Percentiles rank a stretch among this genome's conserved stretches.
These are phyloP conservation scores for Solanum chiquidenum DNA, from an alignment of 257 asterid species.

Conservation along the genomic window DNA sequence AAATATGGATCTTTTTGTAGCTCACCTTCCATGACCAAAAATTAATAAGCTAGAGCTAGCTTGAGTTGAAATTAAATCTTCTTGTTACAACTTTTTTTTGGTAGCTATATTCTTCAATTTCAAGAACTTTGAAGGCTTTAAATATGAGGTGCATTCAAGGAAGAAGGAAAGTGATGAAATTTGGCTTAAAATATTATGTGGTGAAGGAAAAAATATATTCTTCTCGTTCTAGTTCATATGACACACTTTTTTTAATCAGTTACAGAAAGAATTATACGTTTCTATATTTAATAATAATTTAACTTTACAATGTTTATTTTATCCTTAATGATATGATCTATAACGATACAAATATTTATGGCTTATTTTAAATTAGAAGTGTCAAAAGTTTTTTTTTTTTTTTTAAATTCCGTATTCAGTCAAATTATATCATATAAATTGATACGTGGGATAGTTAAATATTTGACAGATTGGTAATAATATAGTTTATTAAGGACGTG, in stretches of 20 bases:
- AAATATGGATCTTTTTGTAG: conserved; percentile 17
- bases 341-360: no score
- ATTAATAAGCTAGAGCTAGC: not conserved
- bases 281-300: no score
- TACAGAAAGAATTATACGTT: no score
- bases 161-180: not conserved
- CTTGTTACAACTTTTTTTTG: not conserved
- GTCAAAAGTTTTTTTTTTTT: no score
- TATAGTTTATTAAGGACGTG: conserved; percentile 54
- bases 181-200: conserved; percentile 20
- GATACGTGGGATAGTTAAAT: no score
- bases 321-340: not conserved
- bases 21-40: not conserved
- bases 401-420: no score
- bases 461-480: conserved; percentile 44
- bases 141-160: not conserved
- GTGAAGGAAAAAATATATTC: conserved; percentile 5
- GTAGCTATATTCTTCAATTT: not conserved
- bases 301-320: no score
- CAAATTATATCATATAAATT: not conserved
- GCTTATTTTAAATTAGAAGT: no score
- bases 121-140: conserved; percentile 14
- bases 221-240: not conserved
- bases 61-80: not conserved
- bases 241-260: no score